Evolutionary conservation across 176 grass and related monocot genomes (phyloP).

Genomic region (Poa annua): DNA sequence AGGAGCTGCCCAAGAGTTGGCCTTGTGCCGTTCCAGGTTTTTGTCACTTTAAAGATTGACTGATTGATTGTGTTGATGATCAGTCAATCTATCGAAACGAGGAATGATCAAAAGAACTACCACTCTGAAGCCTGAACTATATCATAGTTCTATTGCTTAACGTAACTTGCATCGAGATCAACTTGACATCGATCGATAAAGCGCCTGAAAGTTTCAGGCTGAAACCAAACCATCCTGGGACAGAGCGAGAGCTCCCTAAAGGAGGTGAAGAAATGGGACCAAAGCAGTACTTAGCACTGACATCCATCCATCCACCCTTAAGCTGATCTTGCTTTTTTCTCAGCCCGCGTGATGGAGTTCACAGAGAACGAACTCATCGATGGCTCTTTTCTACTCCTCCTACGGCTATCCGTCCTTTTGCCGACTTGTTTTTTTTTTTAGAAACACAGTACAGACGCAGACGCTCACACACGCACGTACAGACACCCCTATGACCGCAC

Average conservation of each 20-base stretch:
- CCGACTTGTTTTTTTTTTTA: slow-evolving; percentile 20
- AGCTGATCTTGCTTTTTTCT: slow-evolving; percentile 15
- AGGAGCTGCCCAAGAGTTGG: neutral
- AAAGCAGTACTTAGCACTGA: slow-evolving; percentile 38
- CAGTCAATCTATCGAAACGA: neutral
- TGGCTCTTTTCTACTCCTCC: slow-evolving; percentile 26
- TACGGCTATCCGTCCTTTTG: no score
- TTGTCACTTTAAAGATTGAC: neutral
- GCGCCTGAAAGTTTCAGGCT: no score
- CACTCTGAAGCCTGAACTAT: neutral
- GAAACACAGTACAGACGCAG: no score
- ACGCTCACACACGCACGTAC: no score
- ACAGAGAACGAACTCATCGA: neutral
- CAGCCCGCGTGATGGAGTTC: slow-evolving; percentile 7
- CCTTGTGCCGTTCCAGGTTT: neutral
- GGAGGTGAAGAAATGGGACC: slow-evolving; percentile 38
- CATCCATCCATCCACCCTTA: slow-evolving; percentile 22
- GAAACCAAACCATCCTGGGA: slow-evolving; percentile 43
- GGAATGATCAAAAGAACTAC: neutral
- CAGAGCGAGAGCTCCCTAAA: slow-evolving; percentile 47
- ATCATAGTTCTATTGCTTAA: no score
- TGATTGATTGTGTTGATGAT: neutral
- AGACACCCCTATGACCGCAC: no score
- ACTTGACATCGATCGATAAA: no score
- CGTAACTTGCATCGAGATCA: no score